Conservation (phyloP, 2,329 filamentous ascomycete genomes). For the Fusarium mexicanum region DNA sequence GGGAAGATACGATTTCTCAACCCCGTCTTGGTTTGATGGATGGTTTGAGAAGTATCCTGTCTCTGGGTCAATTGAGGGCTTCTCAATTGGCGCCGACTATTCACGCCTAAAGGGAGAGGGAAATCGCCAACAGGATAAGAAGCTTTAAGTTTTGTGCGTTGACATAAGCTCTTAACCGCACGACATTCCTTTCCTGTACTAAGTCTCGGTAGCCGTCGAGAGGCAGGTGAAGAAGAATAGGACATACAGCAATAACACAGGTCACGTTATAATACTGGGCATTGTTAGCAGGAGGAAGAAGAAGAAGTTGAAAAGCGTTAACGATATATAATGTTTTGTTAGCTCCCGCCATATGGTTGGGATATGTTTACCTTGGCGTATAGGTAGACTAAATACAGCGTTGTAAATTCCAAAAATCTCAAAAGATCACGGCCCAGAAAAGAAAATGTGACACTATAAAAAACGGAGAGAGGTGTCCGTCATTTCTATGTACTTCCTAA, state of each 20-base stretch:
- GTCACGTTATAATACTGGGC: accelerated
- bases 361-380: not conserved
- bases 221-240: not conserved
- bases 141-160: not conserved
- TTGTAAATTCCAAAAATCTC: not conserved
- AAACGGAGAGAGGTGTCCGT: not conserved
- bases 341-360: not conserved
- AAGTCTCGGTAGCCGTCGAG: not conserved
- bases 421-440: not conserved
- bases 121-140: not conserved
- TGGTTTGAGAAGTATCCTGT: slow-evolving; percentile 1
- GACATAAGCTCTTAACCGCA: not conserved
- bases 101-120: not conserved
- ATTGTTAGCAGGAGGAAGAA: not conserved
- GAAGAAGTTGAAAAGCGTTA: not conserved
- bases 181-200: not conserved
- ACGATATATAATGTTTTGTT: not conserved
- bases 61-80: not conserved
- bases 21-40: not conserved
- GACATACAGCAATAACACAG: not conserved
- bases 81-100: not conserved
- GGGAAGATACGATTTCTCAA: accelerated
- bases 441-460: not conserved
- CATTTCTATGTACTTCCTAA: not conserved
- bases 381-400: not conserved